These are phyloP conservation scores for Clonostachys sp. DNA, from an alignment of 2,329 filamentous ascomycete genomes.

Conservation along the genomic window DNA sequence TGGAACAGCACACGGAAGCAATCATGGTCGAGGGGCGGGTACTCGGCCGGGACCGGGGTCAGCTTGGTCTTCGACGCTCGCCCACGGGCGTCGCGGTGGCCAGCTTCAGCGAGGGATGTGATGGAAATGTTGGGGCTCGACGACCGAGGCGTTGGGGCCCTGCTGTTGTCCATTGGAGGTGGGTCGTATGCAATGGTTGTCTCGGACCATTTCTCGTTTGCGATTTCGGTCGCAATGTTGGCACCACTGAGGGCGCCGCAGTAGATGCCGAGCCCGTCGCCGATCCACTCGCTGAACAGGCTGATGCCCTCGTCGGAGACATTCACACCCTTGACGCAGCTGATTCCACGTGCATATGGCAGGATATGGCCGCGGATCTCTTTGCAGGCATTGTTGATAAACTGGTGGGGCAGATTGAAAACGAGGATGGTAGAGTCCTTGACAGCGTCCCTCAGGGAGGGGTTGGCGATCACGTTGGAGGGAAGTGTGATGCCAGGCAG, in stretches of 20 bases:
- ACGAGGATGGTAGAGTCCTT: slow-evolving; percentile 82
- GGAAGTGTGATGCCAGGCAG: slow-evolving; percentile 85
- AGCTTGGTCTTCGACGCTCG: slow-evolving; percentile 65
- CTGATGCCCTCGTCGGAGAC: slow-evolving; percentile 82
- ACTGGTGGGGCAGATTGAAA: slow-evolving; percentile 96
- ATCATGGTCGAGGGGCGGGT: slow-evolving; percentile 80
- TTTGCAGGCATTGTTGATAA: slow-evolving; percentile 82
- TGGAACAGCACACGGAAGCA: slow-evolving; percentile 87
- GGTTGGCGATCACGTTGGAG: slow-evolving; percentile 77
- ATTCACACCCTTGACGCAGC: slow-evolving; percentile 97
- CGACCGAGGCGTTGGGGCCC: slow-evolving; percentile 54
- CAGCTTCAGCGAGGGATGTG: slow-evolving; percentile 45
- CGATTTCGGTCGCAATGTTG: slow-evolving; percentile 94
- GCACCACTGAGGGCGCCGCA: slow-evolving; percentile 92
- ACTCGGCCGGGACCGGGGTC: slow-evolving; percentile 72
- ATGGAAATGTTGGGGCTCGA: slow-evolving; percentile 43
- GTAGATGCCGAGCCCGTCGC: slow-evolving; percentile 87
- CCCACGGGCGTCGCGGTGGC: slow-evolving; percentile 67
- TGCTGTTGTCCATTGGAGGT: slow-evolving; percentile 75
- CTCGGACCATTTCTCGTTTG: slow-evolving; percentile 93
- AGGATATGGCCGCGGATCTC: slow-evolving; percentile 84
- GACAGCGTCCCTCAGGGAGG: slow-evolving; percentile 75
- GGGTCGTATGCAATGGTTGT: slow-evolving; percentile 97
- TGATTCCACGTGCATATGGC: slow-evolving; percentile 88
- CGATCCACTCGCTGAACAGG: slow-evolving; percentile 93